Base-by-base conservation (phyloP, 2,329 filamentous ascomycete genomes). In the Beauveria asiatica region DNA sequence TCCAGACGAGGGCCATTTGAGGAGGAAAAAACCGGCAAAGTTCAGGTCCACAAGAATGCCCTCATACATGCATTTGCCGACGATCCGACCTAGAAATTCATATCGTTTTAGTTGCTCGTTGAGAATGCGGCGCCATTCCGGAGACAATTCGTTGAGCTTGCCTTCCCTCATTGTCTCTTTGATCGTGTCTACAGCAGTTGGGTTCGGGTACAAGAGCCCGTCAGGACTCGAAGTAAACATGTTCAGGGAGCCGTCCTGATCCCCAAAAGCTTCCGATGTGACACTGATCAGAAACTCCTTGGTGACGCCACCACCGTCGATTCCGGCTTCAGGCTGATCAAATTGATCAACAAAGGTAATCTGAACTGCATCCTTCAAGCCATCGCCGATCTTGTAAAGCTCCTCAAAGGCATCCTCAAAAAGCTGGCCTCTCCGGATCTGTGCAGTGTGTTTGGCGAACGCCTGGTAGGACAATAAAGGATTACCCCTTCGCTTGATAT, bases 61-160 rank as follows among this genome's bases (percentile, higher is more conserved):
- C 75, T 99, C 94, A 70, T 99, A 99, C 68, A 99, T 79, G 73
- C 94, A 99, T 72, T 99, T 99, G 11, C 94, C 94, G 27, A 99
- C 87, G 30, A 99, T 84, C 3, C 94, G 88, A 1, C 94, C 94
- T 0, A 97, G 78, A 65, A 99, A 99, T 69, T 97, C 92, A 69
- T 91, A 97, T 16, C 86, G 84, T 63, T 83, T 83, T 5, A 94
- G 77, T 17, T 94, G 73, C 30, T 85, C 80, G 4, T 75, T 72
- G 53, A 91, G 77, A 2, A 76, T 73, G 0, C 81, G 78, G 57
- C 79, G 81, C 77, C 82, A 89, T 25, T 83, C 79, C 3, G 75
- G 67, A 21, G 80, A 81, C 2, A 76, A 74, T 62, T 88, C 84
- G 1, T 65, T 67, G 1, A 85, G 62, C 0, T 83, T 82, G 1